Evolutionary conservation across 306 rosid species (phyloP), one percentile per base, ranked within the genome.

Genomic region (Sicyos baderoa): DNA sequence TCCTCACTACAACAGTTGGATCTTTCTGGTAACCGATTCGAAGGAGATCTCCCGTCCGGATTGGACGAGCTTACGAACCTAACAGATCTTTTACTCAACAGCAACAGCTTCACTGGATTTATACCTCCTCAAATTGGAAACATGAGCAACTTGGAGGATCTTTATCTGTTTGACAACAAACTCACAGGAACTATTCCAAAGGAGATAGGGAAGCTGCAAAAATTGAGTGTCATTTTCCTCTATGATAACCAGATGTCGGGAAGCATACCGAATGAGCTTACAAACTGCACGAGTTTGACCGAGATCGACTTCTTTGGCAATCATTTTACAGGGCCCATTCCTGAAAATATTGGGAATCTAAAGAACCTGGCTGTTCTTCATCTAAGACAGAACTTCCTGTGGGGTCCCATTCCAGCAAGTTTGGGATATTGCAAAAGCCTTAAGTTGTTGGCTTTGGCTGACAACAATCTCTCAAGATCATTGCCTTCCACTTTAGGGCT

Each of bases 161-260:
- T 93, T 32, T 82, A 58, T 75, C 82, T 93, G 54, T 93, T 88
- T 79, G 94, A 75, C 44, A 93, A 93, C 84, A 76, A 71, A 71
- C 76, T 93, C 19, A 82, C 82, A 68, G 97, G 97, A 44, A 25
- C 52, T 76, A 79, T 90, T 63, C 97, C 99, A 42, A 64, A 22
- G 75, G 95, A 90, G 87, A 77, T 93, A 51, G 99, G 97, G 69
- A 88, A 72, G 84, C 83, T 93, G 71, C 74, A 81, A 76, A 81
- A 77, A 47, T 74, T 93, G 79, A 72, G 72, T 60, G 29, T 57
- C 78, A 76, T 93, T 73, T 89, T 84, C 82, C 91, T 93, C 61
- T 93, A 93, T 67, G 97, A 93, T 9, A 93, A 93, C 81, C 94
- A 86, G 73, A 83, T 93, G 85, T 85, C 89, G 40, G 97, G 98